Conservation (phyloP, 139 green algal species). For the Tetradesmus obliquus region DNA sequence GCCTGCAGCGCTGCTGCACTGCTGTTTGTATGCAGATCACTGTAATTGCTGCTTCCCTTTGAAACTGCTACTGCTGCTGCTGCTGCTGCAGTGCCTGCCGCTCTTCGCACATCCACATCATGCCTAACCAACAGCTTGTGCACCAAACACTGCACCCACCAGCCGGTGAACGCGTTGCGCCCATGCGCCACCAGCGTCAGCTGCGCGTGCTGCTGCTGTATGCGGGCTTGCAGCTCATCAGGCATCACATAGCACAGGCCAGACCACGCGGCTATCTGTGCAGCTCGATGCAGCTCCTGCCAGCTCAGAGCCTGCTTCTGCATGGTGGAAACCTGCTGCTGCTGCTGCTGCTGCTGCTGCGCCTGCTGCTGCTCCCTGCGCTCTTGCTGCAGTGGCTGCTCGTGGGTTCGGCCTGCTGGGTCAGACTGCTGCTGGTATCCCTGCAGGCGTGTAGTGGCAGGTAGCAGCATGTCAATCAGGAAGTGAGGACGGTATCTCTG, state of each 20-base stretch:
- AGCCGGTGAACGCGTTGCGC: constrained; percentile 55
- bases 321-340: neutral
- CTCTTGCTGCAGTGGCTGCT: neutral
- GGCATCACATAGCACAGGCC: constrained; percentile 59
- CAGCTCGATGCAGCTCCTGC: constrained; percentile 48
- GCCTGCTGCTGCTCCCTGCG: neutral
- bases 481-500: no score
- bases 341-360: constrained; percentile 17
- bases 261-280: constrained; percentile 57
- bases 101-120: no score
- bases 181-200: constrained; percentile 58
- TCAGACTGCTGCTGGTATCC: neutral
- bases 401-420: neutral
- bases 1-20: neutral
- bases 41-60: no score
- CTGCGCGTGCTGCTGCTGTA: constrained; percentile 43
- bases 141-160: constrained; percentile 26
- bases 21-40: no score
- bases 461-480: neutral
- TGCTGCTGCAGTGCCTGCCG: constrained; percentile 24
- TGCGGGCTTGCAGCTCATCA: constrained; percentile 32
- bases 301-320: constrained; percentile 8
- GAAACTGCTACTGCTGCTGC: neutral
- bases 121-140: neutral
- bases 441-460: neutral